Base-by-base conservation (phyloP, 208 protist species). In the Angomonas ambiguus region DNA sequence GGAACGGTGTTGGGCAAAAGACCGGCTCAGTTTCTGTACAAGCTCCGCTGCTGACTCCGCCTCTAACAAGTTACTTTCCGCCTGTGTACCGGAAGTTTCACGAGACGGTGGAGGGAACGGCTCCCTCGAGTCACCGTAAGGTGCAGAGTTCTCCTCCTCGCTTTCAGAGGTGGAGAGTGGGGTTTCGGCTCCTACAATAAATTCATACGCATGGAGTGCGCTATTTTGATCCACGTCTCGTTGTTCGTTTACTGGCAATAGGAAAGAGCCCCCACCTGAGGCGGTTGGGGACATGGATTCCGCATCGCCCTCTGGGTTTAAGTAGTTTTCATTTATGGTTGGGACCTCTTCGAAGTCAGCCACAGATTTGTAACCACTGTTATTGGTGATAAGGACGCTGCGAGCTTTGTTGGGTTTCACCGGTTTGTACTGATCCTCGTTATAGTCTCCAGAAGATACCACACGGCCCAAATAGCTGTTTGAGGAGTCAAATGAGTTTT, bases 341-440 rank as follows among this genome's bases (percentile, higher is more conserved):
- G 35, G 35, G 8, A 13, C 35, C 35, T 18, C 35, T 18, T 41
- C 35, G 33, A 34, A 24, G 3, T 58, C 51, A 18, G 35, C 35
- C 35, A 41, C 35, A 5, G 35, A 41, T 41, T 41, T 41, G 13
- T 41, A 41, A 13, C 35, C 5, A 41, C 35, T 58, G 51, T 58
- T 58, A 8, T 31, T 24, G 3, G 51, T 58, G 24, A 58, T 58
- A 31, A 58, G 51, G 25, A 58, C 51, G 11, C 51, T 58, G 51
- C 51, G 51, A n/a, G n/a, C 31, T 31, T 58, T 58, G 51, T 13
- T 41, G 8, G 35, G 35, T 41, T 41, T 41, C 13, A 41, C 35
- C 13, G 35, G 35, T 18, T 41, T 41, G 13, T 41, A 41, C 35
- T 5, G 35, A 41, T 41, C 35, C 8, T 5, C 35, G 35, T 13